Percentiles rank a stretch among this genome's conserved stretches.
Evolutionary conservation across 495 filamentous ascomycete genomes (phyloP).

Genomic region (Aspergillus cavernicola): DNA sequence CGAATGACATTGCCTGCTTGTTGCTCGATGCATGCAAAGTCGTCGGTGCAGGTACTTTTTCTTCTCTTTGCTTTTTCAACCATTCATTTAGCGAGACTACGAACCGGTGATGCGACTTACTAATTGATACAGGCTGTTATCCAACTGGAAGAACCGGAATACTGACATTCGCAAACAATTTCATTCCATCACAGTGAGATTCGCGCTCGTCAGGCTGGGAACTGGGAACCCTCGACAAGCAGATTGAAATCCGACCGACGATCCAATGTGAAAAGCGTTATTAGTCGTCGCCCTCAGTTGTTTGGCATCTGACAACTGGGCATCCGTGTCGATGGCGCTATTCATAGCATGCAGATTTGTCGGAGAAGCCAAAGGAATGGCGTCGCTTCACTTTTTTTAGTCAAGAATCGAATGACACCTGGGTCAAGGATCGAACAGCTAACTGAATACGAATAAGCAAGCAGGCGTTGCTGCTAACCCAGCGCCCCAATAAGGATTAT

Average conservation of each 20-base stretch:
- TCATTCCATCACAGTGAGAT: neutral
- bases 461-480: too few relatives aligned
- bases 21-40: slow-evolving; percentile 6
- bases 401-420: neutral
- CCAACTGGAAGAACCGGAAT: neutral
- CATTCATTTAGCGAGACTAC: too few relatives aligned
- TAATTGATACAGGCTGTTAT: neutral
- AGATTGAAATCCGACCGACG: neutral
- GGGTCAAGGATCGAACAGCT: neutral
- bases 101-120: neutral
- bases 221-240: neutral
- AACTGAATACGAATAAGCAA: slow-evolving; percentile 1
- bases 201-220: neutral
- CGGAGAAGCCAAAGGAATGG: slow-evolving; percentile 9
- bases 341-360: neutral
- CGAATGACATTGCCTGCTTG: slow-evolving; percentile 2
- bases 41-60: slow-evolving; percentile 12
- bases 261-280: neutral
- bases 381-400: slow-evolving; percentile 13
- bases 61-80: neutral
- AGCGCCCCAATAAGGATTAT: too few relatives aligned
- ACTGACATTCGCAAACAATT: neutral
- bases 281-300: neutral
- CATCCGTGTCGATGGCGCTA: neutral
- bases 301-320: neutral